A percentile compares a stretch with the other conserved stretches of the same genome.
These are phyloP conservation scores for Leonotis leonurus DNA, from an alignment of 257 asterid species.

Conservation along the genomic window DNA sequence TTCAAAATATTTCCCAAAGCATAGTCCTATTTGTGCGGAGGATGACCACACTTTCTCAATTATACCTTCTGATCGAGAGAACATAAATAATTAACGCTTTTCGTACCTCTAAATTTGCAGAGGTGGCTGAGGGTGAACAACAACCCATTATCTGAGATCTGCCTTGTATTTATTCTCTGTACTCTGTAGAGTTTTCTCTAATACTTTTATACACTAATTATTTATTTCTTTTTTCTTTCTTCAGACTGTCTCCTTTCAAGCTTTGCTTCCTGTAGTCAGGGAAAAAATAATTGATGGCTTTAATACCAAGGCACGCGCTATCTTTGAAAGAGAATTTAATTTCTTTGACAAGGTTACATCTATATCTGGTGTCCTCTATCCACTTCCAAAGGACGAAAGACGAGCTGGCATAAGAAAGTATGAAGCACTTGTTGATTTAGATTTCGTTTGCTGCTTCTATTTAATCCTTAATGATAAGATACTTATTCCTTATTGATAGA, in stretches of 20 bases:
- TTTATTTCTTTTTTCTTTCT: slow-evolving; percentile 11
- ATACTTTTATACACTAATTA: background rate
- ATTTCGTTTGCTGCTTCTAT: slow-evolving; percentile 3
- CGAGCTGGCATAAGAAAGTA: slow-evolving; percentile 96
- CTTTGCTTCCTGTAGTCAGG: slow-evolving; percentile 72
- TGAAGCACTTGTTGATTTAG: slow-evolving; percentile 14
- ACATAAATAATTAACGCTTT: background rate
- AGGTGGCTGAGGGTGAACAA: background rate
- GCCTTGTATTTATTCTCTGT: background rate
- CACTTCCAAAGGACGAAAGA: slow-evolving; percentile 90
- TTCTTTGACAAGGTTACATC: slow-evolving; percentile 98
- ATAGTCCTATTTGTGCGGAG: background rate
- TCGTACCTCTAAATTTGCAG: background rate
- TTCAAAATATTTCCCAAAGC: background rate
- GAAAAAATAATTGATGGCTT: slow-evolving; percentile 81
- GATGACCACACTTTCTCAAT: background rate
- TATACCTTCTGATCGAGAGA: background rate
- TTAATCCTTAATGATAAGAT: background rate
- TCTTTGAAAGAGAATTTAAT: slow-evolving; percentile 84
- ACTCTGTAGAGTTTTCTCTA: background rate
- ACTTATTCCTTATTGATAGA: slow-evolving; percentile 30
- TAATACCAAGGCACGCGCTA: slow-evolving; percentile 59
- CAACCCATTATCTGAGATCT: background rate
- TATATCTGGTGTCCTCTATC: slow-evolving; percentile 92
- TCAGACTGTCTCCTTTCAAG: slow-evolving; percentile 73